These are phyloP conservation scores for Anethum foeniculum DNA, from an alignment of 140 eudicot species.

Conservation along the genomic window DNA sequence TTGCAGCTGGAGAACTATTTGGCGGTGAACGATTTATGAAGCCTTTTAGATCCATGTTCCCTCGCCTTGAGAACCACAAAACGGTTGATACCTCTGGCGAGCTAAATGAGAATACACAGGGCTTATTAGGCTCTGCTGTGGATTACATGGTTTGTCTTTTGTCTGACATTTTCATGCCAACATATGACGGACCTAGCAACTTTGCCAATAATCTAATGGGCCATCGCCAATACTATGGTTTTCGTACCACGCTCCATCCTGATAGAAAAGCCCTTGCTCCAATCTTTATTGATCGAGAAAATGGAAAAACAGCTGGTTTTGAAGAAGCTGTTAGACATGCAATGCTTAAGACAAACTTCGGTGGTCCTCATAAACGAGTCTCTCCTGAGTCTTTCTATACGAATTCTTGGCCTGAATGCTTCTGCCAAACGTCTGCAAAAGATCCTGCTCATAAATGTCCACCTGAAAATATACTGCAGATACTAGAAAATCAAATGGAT, in stretches of 20 bases:
- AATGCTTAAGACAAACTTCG: slow-evolving; percentile 72
- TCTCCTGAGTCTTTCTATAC: slow-evolving; percentile 88
- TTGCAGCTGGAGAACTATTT: slow-evolving; percentile 87
- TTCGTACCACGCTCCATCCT: slow-evolving; percentile 76
- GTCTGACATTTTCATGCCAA: slow-evolving; percentile 93
- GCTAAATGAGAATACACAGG: slow-evolving; percentile 51
- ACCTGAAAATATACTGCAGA: slow-evolving; percentile 43
- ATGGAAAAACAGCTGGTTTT: slow-evolving; percentile 57
- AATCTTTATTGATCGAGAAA: slow-evolving; percentile 67
- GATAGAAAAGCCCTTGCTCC: slow-evolving; percentile 96
- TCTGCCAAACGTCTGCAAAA: slow-evolving; percentile 53
- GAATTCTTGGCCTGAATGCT: slow-evolving; percentile 98
- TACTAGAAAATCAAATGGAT: slow-evolving; percentile 44
- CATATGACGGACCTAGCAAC: slow-evolving; percentile 98
- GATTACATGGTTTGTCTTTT: slow-evolving; percentile 99
- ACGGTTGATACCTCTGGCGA: slow-evolving; percentile 66
- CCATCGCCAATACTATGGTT: slow-evolving; percentile 87
- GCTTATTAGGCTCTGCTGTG: slow-evolving; percentile 87
- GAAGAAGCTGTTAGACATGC: slow-evolving; percentile 77
- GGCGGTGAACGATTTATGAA: slow-evolving; percentile 96
- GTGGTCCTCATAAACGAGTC: slow-evolving; percentile 89
- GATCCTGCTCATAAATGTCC: slow-evolving; percentile 86
- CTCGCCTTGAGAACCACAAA: slow-evolving; percentile 80
- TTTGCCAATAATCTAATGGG: slow-evolving; percentile 93
- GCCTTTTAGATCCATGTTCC: slow-evolving; percentile 82